Conservation (phyloP, 2,329 filamentous ascomycete genomes). For the Fusarium sp. region DNA sequence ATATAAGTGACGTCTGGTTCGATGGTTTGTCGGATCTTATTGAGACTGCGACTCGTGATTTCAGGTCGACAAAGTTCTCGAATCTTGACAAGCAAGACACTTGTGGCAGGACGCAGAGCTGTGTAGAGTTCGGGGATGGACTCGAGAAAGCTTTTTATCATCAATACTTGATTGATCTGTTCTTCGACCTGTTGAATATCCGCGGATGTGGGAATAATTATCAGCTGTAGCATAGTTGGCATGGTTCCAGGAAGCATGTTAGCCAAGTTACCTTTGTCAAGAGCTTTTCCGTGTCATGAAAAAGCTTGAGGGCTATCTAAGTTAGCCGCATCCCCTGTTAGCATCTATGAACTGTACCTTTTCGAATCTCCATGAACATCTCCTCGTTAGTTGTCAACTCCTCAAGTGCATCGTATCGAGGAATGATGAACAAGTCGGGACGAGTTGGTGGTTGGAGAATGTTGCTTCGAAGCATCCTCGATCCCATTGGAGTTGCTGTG, state of each 20-base stretch:
- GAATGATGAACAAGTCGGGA: constrained; percentile 73
- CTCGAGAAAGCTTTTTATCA: constrained; percentile 85
- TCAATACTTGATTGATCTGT: constrained; percentile 87
- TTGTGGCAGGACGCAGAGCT: constrained; percentile 75
- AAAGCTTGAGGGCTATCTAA: constrained; percentile 74
- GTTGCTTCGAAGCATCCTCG: constrained; percentile 84
- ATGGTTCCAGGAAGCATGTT: accelerated
- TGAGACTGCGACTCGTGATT: constrained; percentile 71
- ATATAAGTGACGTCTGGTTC: constrained; percentile 87
- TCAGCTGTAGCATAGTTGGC: constrained; percentile 68
- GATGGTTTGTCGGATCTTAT: constrained; percentile 77
- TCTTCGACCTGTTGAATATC: constrained; percentile 81
- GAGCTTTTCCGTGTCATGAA: constrained; percentile 84
- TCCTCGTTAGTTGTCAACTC: constrained; percentile 87
- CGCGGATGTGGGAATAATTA: constrained; percentile 78
- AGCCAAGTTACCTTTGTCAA: constrained; percentile 74
- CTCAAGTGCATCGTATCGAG: constrained; percentile 85
- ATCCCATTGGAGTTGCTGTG: constrained; percentile 90
- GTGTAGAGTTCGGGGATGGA: constrained; percentile 77
- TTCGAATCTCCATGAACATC: constrained; percentile 83
- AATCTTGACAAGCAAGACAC: constrained; percentile 76
- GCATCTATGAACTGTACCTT: constrained; percentile 63
- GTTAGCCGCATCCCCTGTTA: neutral
- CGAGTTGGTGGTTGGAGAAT: constrained; percentile 90
- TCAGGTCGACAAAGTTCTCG: constrained; percentile 77